Evolutionary conservation across 768 basidiomycete genomes (phyloP).

Genomic region (Pulveroboletus sp.): DNA sequence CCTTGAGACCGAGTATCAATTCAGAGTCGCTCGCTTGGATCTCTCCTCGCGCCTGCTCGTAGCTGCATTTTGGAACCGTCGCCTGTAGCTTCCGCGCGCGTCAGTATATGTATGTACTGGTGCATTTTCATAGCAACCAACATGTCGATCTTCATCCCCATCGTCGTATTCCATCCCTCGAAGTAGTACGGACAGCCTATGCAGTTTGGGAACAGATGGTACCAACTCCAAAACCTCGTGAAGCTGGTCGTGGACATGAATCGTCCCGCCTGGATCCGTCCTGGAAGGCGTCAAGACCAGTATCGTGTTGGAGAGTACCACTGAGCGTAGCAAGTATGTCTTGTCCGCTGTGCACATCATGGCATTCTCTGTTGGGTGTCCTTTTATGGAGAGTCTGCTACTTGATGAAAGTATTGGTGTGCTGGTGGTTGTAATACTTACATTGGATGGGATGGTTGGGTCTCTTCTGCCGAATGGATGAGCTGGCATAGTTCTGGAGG

Average conservation of each 20-base stretch:
- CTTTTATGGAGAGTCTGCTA: constrained; percentile 72
- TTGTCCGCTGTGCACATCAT: constrained; percentile 79
- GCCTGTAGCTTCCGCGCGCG: constrained; percentile 11
- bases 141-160: constrained; percentile 40
- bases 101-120: not conserved
- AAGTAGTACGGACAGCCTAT: constrained; percentile 58
- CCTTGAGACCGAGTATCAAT: constrained; percentile 55
- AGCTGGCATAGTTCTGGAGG: constrained; percentile 61
- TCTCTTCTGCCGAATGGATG: constrained; percentile 48
- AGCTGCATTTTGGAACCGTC: constrained; percentile 42
- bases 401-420: not conserved
- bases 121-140: constrained; percentile 11
- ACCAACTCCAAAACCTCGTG: constrained; percentile 81
- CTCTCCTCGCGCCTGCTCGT: constrained; percentile 54
- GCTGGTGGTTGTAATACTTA: not conserved
- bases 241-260: constrained; percentile 75
- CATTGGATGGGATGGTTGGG: constrained; percentile 30
- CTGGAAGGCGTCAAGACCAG: constrained; percentile 60
- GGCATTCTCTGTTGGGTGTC: constrained; percentile 75
- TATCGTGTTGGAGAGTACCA: constrained; percentile 85
- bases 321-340: constrained; percentile 81
- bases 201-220: constrained; percentile 70
- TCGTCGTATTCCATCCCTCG: constrained; percentile 70
- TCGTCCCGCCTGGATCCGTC: constrained; percentile 33
- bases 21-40: constrained; percentile 85